Percentiles rank a stretch among this genome's conserved stretches.
These are phyloP conservation scores for Ceratocystis harringtonii DNA, from an alignment of 2,329 filamentous ascomycete species.

Conservation along the genomic window DNA sequence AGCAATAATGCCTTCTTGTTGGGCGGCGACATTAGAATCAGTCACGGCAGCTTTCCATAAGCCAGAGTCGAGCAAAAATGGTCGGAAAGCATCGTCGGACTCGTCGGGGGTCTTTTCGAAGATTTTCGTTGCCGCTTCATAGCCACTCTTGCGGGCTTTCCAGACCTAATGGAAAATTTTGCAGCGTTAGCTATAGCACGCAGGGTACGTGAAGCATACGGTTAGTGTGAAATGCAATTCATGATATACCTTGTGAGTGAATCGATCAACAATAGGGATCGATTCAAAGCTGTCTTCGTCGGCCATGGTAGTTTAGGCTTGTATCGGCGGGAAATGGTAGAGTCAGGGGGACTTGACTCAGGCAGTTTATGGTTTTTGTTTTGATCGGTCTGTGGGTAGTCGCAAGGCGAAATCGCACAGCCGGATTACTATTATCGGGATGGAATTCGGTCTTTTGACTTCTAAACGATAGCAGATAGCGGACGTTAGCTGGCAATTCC, in stretches of 20 bases:
- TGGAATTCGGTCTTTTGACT: background rate
- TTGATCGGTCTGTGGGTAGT: background rate
- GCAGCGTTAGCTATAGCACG: background rate
- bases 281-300: slow-evolving; percentile 70
- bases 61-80: slow-evolving; percentile 69
- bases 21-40: slow-evolving; percentile 92
- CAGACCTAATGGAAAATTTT: slow-evolving; percentile 44
- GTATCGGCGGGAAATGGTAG: too few species aligned
- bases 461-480: background rate
- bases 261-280: slow-evolving; percentile 64
- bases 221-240: background rate
- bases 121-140: slow-evolving; percentile 78
- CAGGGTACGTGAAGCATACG: background rate
- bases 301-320: slow-evolving; percentile 42
- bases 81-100: slow-evolving; percentile 67
- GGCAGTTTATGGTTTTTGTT: background rate
- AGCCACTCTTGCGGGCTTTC: slow-evolving; percentile 92
- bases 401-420: background rate
- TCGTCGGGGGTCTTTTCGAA: slow-evolving; percentile 79
- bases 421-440: too few species aligned
- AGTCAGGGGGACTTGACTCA: too few species aligned
- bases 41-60: slow-evolving; percentile 86
- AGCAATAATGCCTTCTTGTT: slow-evolving; percentile 78
- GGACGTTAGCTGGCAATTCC: background rate
- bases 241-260: slow-evolving; percentile 55